Percentiles rank a stretch among this genome's conserved stretches.
Evolutionary conservation across 2,329 filamentous ascomycete genomes (phyloP).

Genomic region (Didymella exigua): DNA sequence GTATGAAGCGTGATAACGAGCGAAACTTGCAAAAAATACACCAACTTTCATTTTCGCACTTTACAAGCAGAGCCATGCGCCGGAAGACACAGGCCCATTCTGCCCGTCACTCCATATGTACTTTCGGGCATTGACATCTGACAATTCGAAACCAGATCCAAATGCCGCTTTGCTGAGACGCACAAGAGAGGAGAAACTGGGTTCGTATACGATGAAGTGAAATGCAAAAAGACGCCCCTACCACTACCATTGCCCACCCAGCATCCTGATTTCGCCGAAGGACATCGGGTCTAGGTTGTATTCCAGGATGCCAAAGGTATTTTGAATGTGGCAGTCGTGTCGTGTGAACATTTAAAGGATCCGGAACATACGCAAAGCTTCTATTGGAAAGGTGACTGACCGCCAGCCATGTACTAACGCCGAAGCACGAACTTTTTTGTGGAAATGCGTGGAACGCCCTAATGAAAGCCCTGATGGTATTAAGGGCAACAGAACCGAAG

Average conservation of each 20-base stretch:
- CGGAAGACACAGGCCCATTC: background rate
- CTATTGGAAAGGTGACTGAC: constrained; percentile 29
- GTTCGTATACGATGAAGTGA: constrained; percentile 1
- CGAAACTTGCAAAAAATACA: background rate
- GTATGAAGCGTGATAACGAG: background rate
- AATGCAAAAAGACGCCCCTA: constrained; percentile 39
- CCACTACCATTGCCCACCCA: constrained; percentile 31
- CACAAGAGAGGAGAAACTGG: constrained; percentile 8
- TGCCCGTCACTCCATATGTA: constrained; percentile 22
- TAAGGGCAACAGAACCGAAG: constrained; percentile 30
- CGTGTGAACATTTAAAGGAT: constrained; percentile 34
- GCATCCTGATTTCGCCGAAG: constrained; percentile 20
- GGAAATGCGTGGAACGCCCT: constrained; percentile 31
- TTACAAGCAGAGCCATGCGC: constrained; percentile 25
- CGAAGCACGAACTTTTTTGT: constrained; percentile 40
- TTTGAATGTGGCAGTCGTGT: constrained; percentile 31
- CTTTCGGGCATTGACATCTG: constrained; percentile 16
- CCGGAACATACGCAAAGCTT: constrained; percentile 29
- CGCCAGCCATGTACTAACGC: constrained; percentile 40
- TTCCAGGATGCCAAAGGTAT: constrained; percentile 30
- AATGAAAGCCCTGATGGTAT: constrained; percentile 23
- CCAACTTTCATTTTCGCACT: constrained; percentile 28
- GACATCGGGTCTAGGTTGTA: constrained; percentile 6
- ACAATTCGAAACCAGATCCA: constrained; percentile 16
- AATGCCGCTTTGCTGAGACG: constrained; percentile 39